These are phyloP conservation scores for Bauhinia variegata DNA, from an alignment of 306 rosid genomes.

Conservation along the genomic window DNA sequence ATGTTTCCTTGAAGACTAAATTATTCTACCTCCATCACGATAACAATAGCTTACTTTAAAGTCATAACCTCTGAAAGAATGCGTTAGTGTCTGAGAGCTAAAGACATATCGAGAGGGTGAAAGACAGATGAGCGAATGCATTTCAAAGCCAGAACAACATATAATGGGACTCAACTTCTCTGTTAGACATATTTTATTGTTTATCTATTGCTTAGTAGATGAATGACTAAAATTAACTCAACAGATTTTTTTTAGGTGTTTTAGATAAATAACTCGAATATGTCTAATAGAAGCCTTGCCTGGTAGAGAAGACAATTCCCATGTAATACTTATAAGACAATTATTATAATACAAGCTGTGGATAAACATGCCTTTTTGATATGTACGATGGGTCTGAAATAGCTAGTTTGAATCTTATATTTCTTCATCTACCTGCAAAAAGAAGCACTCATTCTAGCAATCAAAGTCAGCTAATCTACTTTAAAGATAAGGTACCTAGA, in stretches of 20 bases:
- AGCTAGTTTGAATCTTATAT: constrained; percentile 1
- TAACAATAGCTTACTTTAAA: too few relatives aligned
- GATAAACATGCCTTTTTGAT: constrained; percentile 24
- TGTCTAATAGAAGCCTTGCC: too few relatives aligned
- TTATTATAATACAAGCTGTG: constrained; percentile 3
- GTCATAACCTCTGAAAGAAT: background rate
- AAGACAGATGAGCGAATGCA: constrained; percentile 15
- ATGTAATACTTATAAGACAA: too few relatives aligned
- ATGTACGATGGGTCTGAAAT: constrained; percentile 13
- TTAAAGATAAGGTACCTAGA: background rate
- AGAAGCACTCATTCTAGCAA: constrained; percentile 27
- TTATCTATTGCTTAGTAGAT: too few relatives aligned
- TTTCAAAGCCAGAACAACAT: constrained; percentile 23
- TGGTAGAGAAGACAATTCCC: too few relatives aligned
- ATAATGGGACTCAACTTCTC: too few relatives aligned
- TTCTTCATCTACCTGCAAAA: constrained; percentile 2
- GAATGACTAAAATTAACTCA: too few relatives aligned
- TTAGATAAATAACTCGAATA: too few relatives aligned
- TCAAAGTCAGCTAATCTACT: constrained; percentile 44
- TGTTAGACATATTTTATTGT: too few relatives aligned
- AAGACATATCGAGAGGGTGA: constrained; percentile 1
- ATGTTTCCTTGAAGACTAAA: too few relatives aligned
- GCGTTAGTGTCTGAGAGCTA: background rate
- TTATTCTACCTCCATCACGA: too few relatives aligned
- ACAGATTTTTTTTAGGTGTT: too few relatives aligned